Evolutionary conservation across 441 rosid species (phyloP), one percentile per base, ranked within the genome.

Genomic region (Pelargonium myrrhifolium): DNA sequence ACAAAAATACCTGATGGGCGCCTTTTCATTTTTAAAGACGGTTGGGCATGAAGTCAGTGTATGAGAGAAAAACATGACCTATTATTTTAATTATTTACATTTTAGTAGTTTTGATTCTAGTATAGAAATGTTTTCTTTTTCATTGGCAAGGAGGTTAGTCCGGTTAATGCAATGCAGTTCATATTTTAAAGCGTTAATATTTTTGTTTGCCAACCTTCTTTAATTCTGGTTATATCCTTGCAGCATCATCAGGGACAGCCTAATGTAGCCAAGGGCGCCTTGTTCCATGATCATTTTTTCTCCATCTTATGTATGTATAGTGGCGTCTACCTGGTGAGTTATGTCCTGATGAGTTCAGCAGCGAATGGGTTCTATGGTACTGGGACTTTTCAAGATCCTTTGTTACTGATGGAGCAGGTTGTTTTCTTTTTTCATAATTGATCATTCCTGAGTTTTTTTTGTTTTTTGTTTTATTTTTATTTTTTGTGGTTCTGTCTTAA

Each of bases 351-450:
- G 91, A 87, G 74, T 71, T 81, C 97, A 35, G 92, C 98, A 37
- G 96, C 98, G 60, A 87, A 78, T 75, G 89, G 89, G 66, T 90
- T 91, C 86, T 75, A 89, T 80, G 81, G 83, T 74, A 78, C 87
- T 14, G 96, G 93, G 77, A 94, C 96, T 68, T 88, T 92, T 76
- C 89, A 92, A 53, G 99, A 94, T 81, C 96, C 89, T 1, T 70
- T 91, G 84, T 88, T 95, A 60, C 82, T 91, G 21, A 80, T 89
- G 85, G 99, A 94, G 70, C 99, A 87, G 99, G 99, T 94, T 72
- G 28, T 59, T 8, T 65, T 65, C 56, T 11, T 47, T 47, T 47
- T 45, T 21, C 2, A 58, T 70, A 3, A 5, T 14, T 12, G n/a
- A 47, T 12, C 55, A 2, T 47, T 40, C 55, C 14, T 14, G 55